Conservation (phyloP, 2,329 filamentous ascomycete genomes). For the Thielaviopsis euricoi region DNA sequence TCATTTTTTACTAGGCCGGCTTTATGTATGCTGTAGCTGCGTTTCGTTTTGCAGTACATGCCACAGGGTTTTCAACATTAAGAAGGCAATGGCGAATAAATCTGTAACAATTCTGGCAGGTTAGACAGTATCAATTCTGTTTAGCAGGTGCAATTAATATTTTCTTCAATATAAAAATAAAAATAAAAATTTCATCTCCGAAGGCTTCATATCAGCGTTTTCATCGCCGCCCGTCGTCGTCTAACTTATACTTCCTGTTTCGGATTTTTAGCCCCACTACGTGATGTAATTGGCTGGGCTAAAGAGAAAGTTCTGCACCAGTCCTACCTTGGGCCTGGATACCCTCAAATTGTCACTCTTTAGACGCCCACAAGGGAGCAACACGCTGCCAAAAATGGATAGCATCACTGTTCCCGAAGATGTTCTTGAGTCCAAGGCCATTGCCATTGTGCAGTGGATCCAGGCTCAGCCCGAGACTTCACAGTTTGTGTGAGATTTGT, state of each 20-base stretch:
- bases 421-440: slow-evolving; percentile 8
- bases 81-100: no score
- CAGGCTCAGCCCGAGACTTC: slow-evolving; percentile 9
- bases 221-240: not conserved
- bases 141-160: not conserved
- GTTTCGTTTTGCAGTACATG: no score
- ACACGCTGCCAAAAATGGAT: slow-evolving; percentile 5
- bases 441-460: slow-evolving; percentile 13
- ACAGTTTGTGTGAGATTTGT: slow-evolving; percentile 7
- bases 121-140: no score
- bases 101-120: no score
- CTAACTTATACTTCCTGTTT: slow-evolving; percentile 10
- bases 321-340: not conserved
- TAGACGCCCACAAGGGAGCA: not conserved
- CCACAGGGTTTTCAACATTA: no score
- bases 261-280: slow-evolving; percentile 7
- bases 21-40: no score
- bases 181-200: not conserved
- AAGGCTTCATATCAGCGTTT: not conserved
- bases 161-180: not conserved
- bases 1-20: no score
- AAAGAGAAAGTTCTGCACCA: slow-evolving; percentile 10
- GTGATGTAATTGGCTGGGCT: slow-evolving; percentile 10
- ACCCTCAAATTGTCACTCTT: not conserved
- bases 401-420: slow-evolving; percentile 5